phyloP scores from a whole-genome alignment of 805 yeast species.

The Candida peoriensis region DNA sequence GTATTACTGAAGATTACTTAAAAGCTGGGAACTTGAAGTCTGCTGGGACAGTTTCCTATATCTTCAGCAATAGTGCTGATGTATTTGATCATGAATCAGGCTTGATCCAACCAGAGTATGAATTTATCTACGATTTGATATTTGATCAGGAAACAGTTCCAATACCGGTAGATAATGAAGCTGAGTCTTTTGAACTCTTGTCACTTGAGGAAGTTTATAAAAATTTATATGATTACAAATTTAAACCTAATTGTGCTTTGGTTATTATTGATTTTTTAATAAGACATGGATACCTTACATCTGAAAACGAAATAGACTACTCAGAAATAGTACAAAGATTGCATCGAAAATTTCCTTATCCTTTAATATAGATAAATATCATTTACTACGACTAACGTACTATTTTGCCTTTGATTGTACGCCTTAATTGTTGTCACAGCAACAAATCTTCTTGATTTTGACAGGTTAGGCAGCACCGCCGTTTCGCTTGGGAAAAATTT shows the following conservation, averaged over 20 bases:
- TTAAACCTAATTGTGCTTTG: constrained; percentile 86
- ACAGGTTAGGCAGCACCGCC: too few relatives aligned
- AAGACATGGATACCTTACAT: constrained; percentile 72
- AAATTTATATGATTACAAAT: constrained; percentile 51
- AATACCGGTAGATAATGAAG: constrained; percentile 67
- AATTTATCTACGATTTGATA: constrained; percentile 69
- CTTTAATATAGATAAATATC: constrained; percentile 29
- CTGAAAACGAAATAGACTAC: constrained; percentile 63
- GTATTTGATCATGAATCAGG: constrained; percentile 40
- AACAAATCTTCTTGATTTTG: too few relatives aligned
- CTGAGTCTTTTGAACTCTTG: constrained; percentile 66
- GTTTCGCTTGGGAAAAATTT: too few relatives aligned
- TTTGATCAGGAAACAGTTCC: constrained; percentile 44
- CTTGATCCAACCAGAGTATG: constrained; percentile 85
- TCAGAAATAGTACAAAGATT: constrained; percentile 51
- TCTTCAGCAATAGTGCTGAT: constrained; percentile 36
- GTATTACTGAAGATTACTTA: constrained; percentile 52
- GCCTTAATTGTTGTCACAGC: too few relatives aligned
- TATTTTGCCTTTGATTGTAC: too few relatives aligned
- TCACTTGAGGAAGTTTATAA: constrained; percentile 48
- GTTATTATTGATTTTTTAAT: constrained; percentile 79
- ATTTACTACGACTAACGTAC: too few relatives aligned
- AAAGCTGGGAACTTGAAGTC: constrained; percentile 32
- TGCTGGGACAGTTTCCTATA: constrained; percentile 68
- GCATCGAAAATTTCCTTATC: constrained; percentile 72